Evolutionary conservation across 352 stramenopile genomes (phyloP).

Genomic region (Globisporangium cylindrosporum): DNA sequence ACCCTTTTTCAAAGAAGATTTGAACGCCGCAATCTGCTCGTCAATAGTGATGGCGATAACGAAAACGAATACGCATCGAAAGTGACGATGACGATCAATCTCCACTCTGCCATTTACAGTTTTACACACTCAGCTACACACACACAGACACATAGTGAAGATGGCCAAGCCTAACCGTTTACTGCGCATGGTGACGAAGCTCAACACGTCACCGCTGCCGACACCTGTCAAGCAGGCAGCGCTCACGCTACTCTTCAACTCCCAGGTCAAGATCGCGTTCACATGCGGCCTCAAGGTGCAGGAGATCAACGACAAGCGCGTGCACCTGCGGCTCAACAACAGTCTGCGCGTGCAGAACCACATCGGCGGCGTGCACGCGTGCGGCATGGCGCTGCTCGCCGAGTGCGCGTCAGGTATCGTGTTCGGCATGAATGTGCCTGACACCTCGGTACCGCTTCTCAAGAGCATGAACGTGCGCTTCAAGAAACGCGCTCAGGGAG

Average conservation of each 20-base stretch:
- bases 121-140: not conserved
- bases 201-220: conserved; percentile 41
- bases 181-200: conserved; percentile 45
- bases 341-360: conserved; percentile 82
- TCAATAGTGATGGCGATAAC: not conserved
- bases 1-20: not conserved
- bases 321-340: conserved; percentile 71
- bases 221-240: conserved; percentile 38
- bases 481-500: conserved; percentile 65
- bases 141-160: not conserved
- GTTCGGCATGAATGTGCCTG: conserved; percentile 84
- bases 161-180: conserved; percentile 54
- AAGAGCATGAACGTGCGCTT: conserved; percentile 86
- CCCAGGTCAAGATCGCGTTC: conserved; percentile 80
- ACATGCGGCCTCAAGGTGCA: conserved; percentile 75
- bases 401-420: conserved; percentile 84
- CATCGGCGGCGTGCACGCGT: conserved; percentile 85
- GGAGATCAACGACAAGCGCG: conserved; percentile 40
- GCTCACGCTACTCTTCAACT: conserved; percentile 79
- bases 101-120: not conserved
- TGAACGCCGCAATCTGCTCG: not conserved
- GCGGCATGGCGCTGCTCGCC: conserved; percentile 79
- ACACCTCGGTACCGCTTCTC: conserved; percentile 74
- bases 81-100: not conserved
- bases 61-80: not conserved